These are phyloP conservation scores for Ustilago xerochloae DNA, from an alignment of 1,284 basidiomycete species.

Conservation along the genomic window DNA sequence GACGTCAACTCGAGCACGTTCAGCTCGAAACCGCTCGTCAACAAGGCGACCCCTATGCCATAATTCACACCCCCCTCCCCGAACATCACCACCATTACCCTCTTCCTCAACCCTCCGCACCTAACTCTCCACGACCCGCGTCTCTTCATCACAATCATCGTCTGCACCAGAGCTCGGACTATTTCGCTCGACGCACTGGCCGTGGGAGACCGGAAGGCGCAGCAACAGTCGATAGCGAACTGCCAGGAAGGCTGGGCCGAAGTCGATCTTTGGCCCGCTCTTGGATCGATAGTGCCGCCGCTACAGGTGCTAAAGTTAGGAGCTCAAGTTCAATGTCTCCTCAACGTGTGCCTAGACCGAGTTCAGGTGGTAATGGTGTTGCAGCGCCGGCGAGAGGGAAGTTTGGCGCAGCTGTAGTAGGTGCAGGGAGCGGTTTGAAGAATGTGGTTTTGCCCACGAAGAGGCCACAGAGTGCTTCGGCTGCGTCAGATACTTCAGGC, in stretches of 20 bases:
- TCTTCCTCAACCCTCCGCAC: neutral
- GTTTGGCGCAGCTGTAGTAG: constrained; percentile 1
- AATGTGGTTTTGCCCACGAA: neutral
- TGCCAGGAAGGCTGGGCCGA: neutral
- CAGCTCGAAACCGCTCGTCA: constrained; percentile 58
- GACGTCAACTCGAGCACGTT: constrained; percentile 39
- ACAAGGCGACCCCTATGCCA: constrained; percentile 52
- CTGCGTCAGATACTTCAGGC: neutral
- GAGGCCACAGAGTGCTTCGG: constrained; percentile 22
- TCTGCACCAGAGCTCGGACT: constrained; percentile 6
- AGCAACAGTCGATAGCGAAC: neutral
- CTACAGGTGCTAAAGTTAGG: neutral
- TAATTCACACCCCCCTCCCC: constrained; percentile 7
- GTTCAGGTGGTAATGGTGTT: constrained; percentile 1
- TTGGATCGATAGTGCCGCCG: neutral
- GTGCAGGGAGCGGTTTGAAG: constrained; percentile 6
- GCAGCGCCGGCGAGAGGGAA: neutral
- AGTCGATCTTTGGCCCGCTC: constrained; percentile 16
- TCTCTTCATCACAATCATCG: constrained; percentile 13
- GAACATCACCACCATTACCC: constrained; percentile 24
- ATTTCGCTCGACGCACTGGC: neutral
- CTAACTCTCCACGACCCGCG: constrained; percentile 5
- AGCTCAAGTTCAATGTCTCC: constrained; percentile 2
- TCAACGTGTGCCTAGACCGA: neutral
- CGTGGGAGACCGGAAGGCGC: neutral